Evolutionary conservation across 2,329 filamentous ascomycete genomes (phyloP), one percentile per base, ranked within the genome.

Genomic region (Rhexocercosporidium sp.): DNA sequence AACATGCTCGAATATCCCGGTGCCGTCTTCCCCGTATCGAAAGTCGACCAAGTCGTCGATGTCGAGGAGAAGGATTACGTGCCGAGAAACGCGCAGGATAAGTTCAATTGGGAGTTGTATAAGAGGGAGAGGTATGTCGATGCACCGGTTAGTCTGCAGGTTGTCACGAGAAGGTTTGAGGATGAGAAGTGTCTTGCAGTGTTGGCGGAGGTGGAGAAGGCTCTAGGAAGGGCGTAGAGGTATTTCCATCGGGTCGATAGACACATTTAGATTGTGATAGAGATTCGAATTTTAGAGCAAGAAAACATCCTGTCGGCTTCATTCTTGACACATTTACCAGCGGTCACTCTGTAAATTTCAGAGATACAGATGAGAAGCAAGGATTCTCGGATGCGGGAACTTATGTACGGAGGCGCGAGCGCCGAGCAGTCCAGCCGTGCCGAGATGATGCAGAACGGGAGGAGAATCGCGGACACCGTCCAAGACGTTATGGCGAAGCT

Each of bases 1-100:
- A 92, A 92, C 74, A 73, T 91, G 49, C 82, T 92, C 1, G 89
- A 92, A 73, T 90, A 90, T 73, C 86, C 89, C 0, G 83, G 82
- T 14, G 78, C 84, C 2, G 83, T 87, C 0, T 89, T 92, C 73
- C 89, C 89, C 0, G 85, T 84, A 1, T 78, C 74, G 1, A 76
- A 66, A 46, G 69, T 76, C 47, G 64, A 76, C 68, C 64, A 71
- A 29, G 31, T 60, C 18, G 51, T 75, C 59, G 66, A 62, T 64
- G 39, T 49, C 9, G 62, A 69, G 34, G 66, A 70, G 73, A 51
- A 70, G 64, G 62, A 54, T 4, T 65, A 68, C 46, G 66, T 62
- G 4, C 59, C 75, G 73, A 72, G 66, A 73, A 68, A 76, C 69
- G 60, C 73, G 69, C 54, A 70, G 22, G 75, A 76, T 56, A 57